phyloP scores from a whole-genome alignment of 2,329 filamentous ascomycete species.

The Ophidiomyces ophidiicola region DNA sequence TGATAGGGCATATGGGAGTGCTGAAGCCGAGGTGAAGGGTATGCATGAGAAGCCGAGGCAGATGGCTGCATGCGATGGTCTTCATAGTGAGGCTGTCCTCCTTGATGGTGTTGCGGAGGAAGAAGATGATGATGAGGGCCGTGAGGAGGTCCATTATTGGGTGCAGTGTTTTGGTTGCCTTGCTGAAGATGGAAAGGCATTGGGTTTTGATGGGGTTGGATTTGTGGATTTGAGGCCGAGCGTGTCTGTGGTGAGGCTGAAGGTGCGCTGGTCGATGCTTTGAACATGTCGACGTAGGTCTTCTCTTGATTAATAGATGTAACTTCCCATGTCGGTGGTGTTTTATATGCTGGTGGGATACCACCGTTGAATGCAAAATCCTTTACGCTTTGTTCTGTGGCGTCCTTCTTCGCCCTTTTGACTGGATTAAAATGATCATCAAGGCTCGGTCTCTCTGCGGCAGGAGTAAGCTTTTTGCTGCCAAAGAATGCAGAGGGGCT shows the following conservation, averaged over 20 bases:
- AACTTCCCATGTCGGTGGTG: conserved; percentile 71
- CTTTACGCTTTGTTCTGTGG: conserved; percentile 39
- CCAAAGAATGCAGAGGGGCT: conserved; percentile 49
- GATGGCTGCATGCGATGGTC: conserved; percentile 82
- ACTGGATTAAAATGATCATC: conserved; percentile 49
- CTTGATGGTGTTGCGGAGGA: conserved; percentile 58
- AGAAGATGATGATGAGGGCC: conserved; percentile 61
- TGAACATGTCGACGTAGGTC: conserved; percentile 70
- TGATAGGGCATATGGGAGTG: conserved; percentile 58
- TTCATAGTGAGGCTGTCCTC: conserved; percentile 55
- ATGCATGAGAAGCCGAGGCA: conserved; percentile 69
- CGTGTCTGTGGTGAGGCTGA: conserved; percentile 60
- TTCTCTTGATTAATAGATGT: conserved; percentile 59
- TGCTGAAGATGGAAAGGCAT: conserved; percentile 73
- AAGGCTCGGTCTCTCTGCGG: conserved; percentile 43
- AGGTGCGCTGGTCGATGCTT: conserved; percentile 48
- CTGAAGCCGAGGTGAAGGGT: conserved; percentile 68
- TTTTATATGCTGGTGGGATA: conserved; percentile 74
- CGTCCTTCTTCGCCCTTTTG: conserved; percentile 58
- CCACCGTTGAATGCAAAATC: conserved; percentile 67
- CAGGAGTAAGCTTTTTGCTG: conserved; percentile 57
- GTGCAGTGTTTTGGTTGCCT: conserved; percentile 53
- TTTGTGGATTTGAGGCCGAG: conserved; percentile 49
- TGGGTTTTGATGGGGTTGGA: conserved; percentile 65
- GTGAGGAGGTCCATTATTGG: conserved; percentile 61